A percentile compares a stretch with the other conserved stretches of the same genome.
phyloP scores from a whole-genome alignment of 768 basidiomycete species.

The Amanita pseudoporphyria region DNA sequence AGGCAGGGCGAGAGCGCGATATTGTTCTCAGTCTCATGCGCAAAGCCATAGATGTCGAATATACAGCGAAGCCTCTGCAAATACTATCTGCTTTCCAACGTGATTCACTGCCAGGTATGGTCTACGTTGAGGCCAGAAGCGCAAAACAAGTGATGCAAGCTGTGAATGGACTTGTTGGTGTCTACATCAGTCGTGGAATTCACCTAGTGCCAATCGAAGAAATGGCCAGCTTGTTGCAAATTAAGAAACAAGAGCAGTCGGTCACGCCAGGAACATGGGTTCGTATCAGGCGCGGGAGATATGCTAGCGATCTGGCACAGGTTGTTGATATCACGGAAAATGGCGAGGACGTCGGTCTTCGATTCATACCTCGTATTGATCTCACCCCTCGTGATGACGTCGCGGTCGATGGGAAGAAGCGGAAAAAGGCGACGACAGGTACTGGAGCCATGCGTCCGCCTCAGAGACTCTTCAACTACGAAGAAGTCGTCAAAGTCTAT shows the following conservation, averaged over 20 bases:
- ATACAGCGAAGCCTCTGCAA: conserved; percentile 64
- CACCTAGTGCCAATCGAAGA: conserved; percentile 91
- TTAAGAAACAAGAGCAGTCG: conserved; percentile 87
- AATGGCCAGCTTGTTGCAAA: conserved; percentile 93
- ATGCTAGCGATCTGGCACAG: conserved; percentile 91
- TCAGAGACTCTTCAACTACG: conserved; percentile 87
- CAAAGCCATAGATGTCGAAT: conserved; percentile 81
- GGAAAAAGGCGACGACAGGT: conserved; percentile 51
- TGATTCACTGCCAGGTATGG: conserved; percentile 90
- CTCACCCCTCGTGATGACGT: conserved; percentile 81
- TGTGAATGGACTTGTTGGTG: conserved; percentile 83
- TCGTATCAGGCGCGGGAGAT: conserved; percentile 87
- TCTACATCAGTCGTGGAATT: conserved; percentile 78
- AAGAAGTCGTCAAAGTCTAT: conserved; percentile 84
- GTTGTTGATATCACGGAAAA: conserved; percentile 92
- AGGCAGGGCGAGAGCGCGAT: conserved; percentile 90
- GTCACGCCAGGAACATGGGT: conserved; percentile 90
- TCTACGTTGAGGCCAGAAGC: conserved; percentile 92
- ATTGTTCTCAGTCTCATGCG: conserved; percentile 93
- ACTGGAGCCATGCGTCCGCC: conserved; percentile 71
- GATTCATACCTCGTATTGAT: conserved; percentile 97
- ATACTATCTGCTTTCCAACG: conserved; percentile 94
- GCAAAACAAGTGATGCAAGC: conserved; percentile 81
- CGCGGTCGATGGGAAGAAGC: conserved; percentile 58
- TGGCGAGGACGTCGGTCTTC: conserved; percentile 85